Evolutionary conservation across 1,139 yeast species (phyloP).

Genomic region (Hyphopichia buzzinii): DNA sequence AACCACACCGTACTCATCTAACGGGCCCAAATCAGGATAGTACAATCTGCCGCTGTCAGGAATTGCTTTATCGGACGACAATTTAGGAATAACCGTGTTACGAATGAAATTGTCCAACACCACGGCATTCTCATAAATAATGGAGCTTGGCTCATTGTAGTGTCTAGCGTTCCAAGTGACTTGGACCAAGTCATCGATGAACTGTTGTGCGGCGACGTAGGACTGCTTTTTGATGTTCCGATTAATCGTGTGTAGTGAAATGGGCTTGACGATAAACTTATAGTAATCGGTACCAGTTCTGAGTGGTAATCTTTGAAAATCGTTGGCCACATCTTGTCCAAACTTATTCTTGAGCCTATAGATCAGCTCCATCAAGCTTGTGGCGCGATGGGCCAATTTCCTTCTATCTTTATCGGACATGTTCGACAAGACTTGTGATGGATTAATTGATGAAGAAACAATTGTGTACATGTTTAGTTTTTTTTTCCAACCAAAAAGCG

Average conservation of each 20-base stretch:
- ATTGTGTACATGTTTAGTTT: no score
- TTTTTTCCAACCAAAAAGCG: no score
- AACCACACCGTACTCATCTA: conserved; percentile 43
- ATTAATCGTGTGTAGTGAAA: conserved; percentile 43
- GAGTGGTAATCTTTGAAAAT: conserved; percentile 54
- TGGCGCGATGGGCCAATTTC: conserved; percentile 40
- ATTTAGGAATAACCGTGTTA: conserved; percentile 53
- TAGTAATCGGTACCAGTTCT: conserved; percentile 49
- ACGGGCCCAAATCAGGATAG: conserved; percentile 73
- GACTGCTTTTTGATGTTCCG: conserved; percentile 45
- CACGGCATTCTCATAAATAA: conserved; percentile 69
- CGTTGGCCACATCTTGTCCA: conserved; percentile 41
- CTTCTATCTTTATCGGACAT: conserved; percentile 34
- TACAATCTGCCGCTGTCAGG: conserved; percentile 42
- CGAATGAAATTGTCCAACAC: conserved; percentile 62
- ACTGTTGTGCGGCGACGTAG: conserved; percentile 63
- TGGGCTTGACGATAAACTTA: conserved; percentile 41
- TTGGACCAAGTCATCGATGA: conserved; percentile 74
- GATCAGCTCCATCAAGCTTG: conserved; percentile 39
- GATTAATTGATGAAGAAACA: conserved; percentile 1
- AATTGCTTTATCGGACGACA: conserved; percentile 41
- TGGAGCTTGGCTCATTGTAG: conserved; percentile 70
- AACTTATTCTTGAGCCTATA: conserved; percentile 45
- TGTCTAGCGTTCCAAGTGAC: conserved; percentile 88
- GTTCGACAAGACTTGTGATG: neutral